Base-by-base conservation (phyloP, 768 basidiomycete species). In the Tylopilus plumbeoviolaceoides region DNA sequence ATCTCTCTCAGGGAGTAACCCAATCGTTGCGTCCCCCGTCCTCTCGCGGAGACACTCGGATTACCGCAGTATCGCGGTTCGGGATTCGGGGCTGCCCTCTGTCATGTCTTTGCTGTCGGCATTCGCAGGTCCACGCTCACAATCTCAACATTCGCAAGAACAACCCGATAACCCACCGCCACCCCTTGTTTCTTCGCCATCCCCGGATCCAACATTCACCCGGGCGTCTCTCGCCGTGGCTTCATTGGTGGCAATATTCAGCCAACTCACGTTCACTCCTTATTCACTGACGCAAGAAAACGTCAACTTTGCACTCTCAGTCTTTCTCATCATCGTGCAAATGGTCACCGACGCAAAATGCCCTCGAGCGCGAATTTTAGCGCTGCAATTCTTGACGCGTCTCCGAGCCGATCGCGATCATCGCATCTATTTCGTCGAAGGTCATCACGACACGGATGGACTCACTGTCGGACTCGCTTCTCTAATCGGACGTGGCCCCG, bases 351-450 rank as follows among this genome's bases (percentile, higher is more conserved):
- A 72, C 20, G 76, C 78, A 2, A 76, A 72, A 55, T 82, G 82
- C 9, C 60, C 81, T 0, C 74, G 80, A 38, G 85, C 87, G 0
- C 76, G 91, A 21, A 65, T 98, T 17, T 74, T 82, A 12, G 77
- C 87, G 5, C 73, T 98, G 18, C 91, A 93, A 64, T 97, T 95
- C 75, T 66, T 97, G 57, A 83, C 94, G 75, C 83, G 91, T 14
- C 74, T 98, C 18, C 79, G 95, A 50, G 93, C 89, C 1, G 95
- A 97, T 64, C 83, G 90, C 1, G 89, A 94, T 59, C 95, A 99
- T 63, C 78, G 86, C 11, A 63, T 98, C 38, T 97, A 85, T 67
- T 85, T 87, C 51, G 76, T 80, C 18, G 71, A 77, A 41, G 70
- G 68, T 15, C 73, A 71, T 18, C 75, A 77, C 56, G 86, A 88